A percentile compares a stretch with the other conserved stretches of the same genome.
phyloP scores from a whole-genome alignment of 805 yeast genomes.

The Cyberlindnera xishuangbannaensis region DNA sequence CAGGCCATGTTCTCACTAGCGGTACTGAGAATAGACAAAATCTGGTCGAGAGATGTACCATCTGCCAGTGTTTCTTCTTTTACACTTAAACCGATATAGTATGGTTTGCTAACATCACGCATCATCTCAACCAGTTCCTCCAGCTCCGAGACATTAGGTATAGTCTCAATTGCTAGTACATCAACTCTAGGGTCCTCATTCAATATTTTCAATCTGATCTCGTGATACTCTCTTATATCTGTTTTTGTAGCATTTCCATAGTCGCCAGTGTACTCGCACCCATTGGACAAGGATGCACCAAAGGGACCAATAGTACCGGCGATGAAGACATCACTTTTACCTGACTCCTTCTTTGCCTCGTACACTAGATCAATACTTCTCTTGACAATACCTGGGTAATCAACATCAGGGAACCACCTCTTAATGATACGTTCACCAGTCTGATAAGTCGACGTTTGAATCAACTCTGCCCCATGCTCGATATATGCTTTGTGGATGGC shows the following conservation, averaged over 20 bases:
- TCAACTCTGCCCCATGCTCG: conserved; percentile 46
- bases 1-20: conserved; percentile 20
- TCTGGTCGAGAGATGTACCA: conserved; percentile 37
- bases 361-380: conserved; percentile 15
- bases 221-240: conserved; percentile 44
- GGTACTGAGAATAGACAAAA: conserved; percentile 23
- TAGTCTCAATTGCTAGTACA: conserved; percentile 62
- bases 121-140: conserved; percentile 41
- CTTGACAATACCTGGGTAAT: conserved; percentile 5
- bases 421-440: conserved; percentile 27
- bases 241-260: conserved; percentile 38
- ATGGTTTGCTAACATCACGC: conserved; percentile 33
- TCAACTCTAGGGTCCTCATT: conserved; percentile 40
- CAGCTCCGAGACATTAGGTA: conserved; percentile 58
- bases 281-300: conserved; percentile 63
- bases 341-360: conserved; percentile 6
- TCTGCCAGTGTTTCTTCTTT: conserved; percentile 39
- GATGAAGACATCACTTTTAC: conserved; percentile 24
- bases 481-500: conserved; percentile 47
- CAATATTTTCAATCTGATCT: conserved; percentile 37
- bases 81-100: conserved; percentile 40
- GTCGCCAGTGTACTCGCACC: conserved; percentile 70
- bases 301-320: conserved; percentile 75
- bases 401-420: conserved; percentile 27
- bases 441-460: conserved; percentile 56